phyloP scores from a whole-genome alignment of 2,329 filamentous ascomycete species.

The Tympanopsis confertula region DNA sequence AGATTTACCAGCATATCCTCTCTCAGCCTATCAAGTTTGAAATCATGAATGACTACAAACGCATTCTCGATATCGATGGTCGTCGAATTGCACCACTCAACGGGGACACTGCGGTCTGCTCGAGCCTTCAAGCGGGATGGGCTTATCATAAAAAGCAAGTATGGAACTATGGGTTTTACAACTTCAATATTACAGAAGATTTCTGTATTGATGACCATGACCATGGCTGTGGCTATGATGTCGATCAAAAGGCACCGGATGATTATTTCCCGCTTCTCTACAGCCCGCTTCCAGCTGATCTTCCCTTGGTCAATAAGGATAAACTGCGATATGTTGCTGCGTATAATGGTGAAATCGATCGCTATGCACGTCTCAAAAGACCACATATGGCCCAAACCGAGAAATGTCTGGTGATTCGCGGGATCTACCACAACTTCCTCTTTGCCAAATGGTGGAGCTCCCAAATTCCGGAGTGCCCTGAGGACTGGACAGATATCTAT shows the following conservation, averaged over 20 bases:
- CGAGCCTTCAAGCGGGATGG: background rate
- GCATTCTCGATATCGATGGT: conserved; percentile 8
- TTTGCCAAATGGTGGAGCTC: background rate
- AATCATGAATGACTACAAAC: conserved; percentile 23
- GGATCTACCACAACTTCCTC: background rate
- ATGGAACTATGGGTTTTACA: background rate
- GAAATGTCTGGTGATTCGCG: background rate
- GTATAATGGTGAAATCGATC: background rate
- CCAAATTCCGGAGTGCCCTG: background rate
- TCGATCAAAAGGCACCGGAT: background rate
- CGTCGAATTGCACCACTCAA: background rate
- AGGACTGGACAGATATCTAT: too few relatives aligned
- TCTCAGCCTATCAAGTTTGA: conserved; percentile 11
- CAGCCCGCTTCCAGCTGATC: background rate
- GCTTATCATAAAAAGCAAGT: too few relatives aligned
- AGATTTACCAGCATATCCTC: conserved; percentile 19
- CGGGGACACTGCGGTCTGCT: background rate
- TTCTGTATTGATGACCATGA: background rate
- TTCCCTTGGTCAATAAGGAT: background rate
- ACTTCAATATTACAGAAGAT: background rate
- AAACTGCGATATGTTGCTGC: background rate
- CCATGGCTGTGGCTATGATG: too few relatives aligned
- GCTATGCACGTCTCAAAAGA: background rate
- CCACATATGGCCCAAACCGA: background rate
- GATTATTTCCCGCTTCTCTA: background rate